Conservation (phyloP, 805 yeast genomes). For the Nakazawaea wyomingensis region DNA sequence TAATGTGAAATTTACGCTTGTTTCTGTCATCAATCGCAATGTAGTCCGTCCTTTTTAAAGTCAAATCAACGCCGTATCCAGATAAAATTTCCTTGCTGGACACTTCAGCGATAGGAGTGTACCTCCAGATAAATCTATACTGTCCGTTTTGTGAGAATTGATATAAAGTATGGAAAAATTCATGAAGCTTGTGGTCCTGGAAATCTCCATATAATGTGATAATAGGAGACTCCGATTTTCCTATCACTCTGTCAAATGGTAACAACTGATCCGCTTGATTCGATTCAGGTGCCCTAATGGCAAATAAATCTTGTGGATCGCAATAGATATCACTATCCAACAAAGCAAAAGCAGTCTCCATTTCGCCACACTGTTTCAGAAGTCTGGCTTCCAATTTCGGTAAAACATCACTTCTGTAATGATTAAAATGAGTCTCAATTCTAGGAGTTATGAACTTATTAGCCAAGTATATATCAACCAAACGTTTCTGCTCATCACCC, state of each 20-base stretch:
- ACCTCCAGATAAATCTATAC: slow-evolving; percentile 71
- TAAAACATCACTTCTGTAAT: slow-evolving; percentile 34
- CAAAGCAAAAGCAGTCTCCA: slow-evolving; percentile 41
- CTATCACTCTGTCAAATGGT: slow-evolving; percentile 64
- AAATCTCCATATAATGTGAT: slow-evolving; percentile 67
- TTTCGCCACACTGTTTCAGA: slow-evolving; percentile 13
- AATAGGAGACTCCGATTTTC: slow-evolving; percentile 46
- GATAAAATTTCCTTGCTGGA: slow-evolving; percentile 23
- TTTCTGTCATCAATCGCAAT: slow-evolving; percentile 60
- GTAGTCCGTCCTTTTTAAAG: slow-evolving; percentile 62
- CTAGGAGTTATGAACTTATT: slow-evolving; percentile 53
- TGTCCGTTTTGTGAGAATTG: slow-evolving; percentile 60
- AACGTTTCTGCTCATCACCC: slow-evolving; percentile 9
- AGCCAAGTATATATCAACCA: slow-evolving; percentile 40
- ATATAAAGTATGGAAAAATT: slow-evolving; percentile 53
- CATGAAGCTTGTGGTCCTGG: slow-evolving; percentile 40
- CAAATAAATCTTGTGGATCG: slow-evolving; percentile 69
- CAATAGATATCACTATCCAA: slow-evolving; percentile 54
- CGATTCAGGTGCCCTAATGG: slow-evolving; percentile 61
- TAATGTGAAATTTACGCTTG: slow-evolving; percentile 21
- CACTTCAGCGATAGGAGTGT: slow-evolving; percentile 36
- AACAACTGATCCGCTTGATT: slow-evolving; percentile 19
- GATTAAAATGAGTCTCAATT: slow-evolving; percentile 57
- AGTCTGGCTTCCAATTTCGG: slow-evolving; percentile 28
- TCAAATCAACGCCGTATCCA: slow-evolving; percentile 67